Evolutionary conservation across 768 basidiomycete genomes (phyloP), one percentile per base, ranked within the genome.

Genomic region (Albatrellus ellisii): DNA sequence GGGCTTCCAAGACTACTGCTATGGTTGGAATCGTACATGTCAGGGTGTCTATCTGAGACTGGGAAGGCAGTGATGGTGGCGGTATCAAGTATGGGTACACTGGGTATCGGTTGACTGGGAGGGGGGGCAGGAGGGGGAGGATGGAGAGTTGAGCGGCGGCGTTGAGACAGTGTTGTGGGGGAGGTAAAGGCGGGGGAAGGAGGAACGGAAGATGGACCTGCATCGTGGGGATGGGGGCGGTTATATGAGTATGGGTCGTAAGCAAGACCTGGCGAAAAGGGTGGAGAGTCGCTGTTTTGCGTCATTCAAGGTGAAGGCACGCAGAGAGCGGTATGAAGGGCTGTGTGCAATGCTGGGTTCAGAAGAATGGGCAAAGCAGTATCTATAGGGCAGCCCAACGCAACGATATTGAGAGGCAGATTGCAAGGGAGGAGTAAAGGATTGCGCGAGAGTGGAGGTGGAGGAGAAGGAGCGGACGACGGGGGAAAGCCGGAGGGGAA

Each of bases 91-190:
- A 56, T 50, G 29, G 83, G 83, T 26, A 83, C 52, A 51, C 65
- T 75, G 38, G 83, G 83, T 45, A 86, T 85, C 37, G 83, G 83
- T 51, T 75, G 71, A 53, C 65, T 74, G 17, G 83, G 83, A 32
- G 83, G 83, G 15, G 83, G 83, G 2, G 63, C 75, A 28, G 77
- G 72, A 5, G 82, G 80, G 34, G 79, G 73, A 20, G 66, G 63
- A 52, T 73, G 69, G 10, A 74, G 70, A 41, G 77, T 75, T 20
- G 80, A 84, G 51, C 83, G 80, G 40, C 83, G 76, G 42, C 80
- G 75, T 46, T 71, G 68, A 33, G 48, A 39, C 18, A 49, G 26
- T 26, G 63, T 58, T 42, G 54, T 58, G 21, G 43, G 39, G 43
- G 43, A 54, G 31, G 42, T 15, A 47, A 68, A 51, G 15, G 59